These are phyloP conservation scores for Saccharum hybrid DNA, from an alignment of 202 grass and related monocot species.

Conservation along the genomic window DNA sequence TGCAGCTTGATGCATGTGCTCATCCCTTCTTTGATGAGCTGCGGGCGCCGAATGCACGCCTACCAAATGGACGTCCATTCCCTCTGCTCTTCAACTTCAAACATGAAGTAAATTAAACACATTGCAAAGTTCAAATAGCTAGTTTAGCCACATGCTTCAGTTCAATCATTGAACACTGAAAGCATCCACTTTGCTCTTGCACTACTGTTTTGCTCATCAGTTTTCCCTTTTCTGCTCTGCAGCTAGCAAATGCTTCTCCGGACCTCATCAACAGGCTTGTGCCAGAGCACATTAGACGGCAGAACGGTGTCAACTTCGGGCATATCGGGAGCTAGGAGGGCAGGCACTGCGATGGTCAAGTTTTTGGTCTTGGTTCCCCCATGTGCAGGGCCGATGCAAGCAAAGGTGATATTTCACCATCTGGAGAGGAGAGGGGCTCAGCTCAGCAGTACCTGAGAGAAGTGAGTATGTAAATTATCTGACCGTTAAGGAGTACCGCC, in stretches of 20 bases:
- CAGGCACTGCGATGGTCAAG: neutral
- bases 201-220: constrained; percentile 34
- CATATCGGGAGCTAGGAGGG: constrained; percentile 50
- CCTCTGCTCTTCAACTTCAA: constrained; percentile 89
- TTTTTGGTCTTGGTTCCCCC: constrained; percentile 42
- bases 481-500: constrained; percentile 34
- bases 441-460: constrained; percentile 34
- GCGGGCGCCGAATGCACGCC: constrained; percentile 66
- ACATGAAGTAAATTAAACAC: constrained; percentile 50
- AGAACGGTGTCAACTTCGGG: constrained; percentile 49
- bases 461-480: constrained; percentile 66
- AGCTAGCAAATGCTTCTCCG: constrained; percentile 60
- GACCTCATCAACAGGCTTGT: constrained; percentile 75
- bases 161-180: constrained; percentile 7
- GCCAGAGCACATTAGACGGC: constrained; percentile 69
- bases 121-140: neutral
- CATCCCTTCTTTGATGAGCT: constrained; percentile 89
- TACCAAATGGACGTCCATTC: constrained; percentile 74
- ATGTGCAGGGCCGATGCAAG: constrained; percentile 24
- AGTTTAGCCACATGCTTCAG: neutral
- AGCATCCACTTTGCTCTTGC: neutral
- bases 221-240: constrained; percentile 33
- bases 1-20: constrained; percentile 89
- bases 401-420: constrained; percentile 15
- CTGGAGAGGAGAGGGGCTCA: constrained; percentile 9